Base-by-base conservation (phyloP, 495 filamentous ascomycete species). In the Tirmania nivea region DNA sequence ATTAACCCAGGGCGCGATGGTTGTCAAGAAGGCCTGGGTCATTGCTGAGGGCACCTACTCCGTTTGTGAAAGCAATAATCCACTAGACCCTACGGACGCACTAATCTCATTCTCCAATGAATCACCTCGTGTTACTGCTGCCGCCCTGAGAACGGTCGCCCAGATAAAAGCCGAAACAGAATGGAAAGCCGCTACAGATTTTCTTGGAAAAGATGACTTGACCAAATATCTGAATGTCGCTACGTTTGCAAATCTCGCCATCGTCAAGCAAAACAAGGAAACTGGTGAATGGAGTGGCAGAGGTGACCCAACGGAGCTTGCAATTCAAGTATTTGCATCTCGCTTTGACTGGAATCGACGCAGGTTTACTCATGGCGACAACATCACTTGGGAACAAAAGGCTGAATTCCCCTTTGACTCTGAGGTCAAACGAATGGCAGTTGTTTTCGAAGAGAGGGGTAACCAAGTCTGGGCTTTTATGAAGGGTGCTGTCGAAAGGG, bases 231-330 rank as follows among this genome's bases (percentile, higher is more conserved):
- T 83, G 25, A 71, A 75, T 53, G 70, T 78, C 39, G 73, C 76
- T 20, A 72, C 79, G 1, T 75, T 83, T 55, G 78, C 78, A 16
- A 83, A 83, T 55, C 70, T 83, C 16, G 79, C 79, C 16, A 73
- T 71, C 52, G 69, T 82, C 4, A 69, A 73, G 54, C 62, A 70
- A 51, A 65, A 67, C 8, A 60, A 67, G 16, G 66, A 72, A 12
- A 63, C 68, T 11, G 64, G 69, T 3, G 67, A 68, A 54, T 83
- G 79, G 79, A 68, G 74, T 52, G 75, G 78, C 31, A 73, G 72
- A 31, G 79, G 79, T 19, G 78, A 81, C 54, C 79, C 79, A 8
- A 83, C 79, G 0, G 78, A 83, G 55, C 79, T 81, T 56, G 79
- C 79, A 10, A 78, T 83, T 52, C 78, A 83, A 59, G 79, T 83